Evolutionary conservation across 2,329 filamentous ascomycete genomes (phyloP).

Genomic region (Monilinia vaccinii-corymbosi): DNA sequence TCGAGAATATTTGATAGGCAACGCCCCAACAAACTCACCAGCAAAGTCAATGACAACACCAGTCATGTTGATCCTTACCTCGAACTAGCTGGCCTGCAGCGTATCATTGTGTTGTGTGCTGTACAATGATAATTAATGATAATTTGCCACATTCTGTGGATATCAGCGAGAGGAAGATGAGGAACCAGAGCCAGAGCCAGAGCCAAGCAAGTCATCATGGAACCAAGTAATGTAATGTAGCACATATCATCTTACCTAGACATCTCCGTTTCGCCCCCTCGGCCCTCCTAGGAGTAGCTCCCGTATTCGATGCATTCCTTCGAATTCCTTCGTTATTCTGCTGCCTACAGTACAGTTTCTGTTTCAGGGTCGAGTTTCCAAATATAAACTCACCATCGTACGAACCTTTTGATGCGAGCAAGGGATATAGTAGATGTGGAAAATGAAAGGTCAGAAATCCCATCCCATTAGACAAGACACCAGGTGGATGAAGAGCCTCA

Average conservation of each 20-base stretch:
- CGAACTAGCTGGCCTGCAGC: background rate
- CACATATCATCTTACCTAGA: background rate
- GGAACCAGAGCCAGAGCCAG: background rate
- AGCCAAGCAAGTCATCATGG: background rate
- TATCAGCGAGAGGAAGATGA: constrained; percentile 1
- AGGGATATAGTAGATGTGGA: background rate
- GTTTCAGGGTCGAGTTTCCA: background rate
- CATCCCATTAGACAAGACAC: background rate
- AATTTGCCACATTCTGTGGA: background rate
- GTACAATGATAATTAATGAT: background rate
- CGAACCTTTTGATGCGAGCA: constrained; percentile 4
- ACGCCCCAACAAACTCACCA: background rate
- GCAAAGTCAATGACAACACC: background rate
- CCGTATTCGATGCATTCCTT: constrained; percentile 5
- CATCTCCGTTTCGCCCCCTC: background rate
- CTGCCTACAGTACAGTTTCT: background rate
- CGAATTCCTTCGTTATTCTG: constrained; percentile 1
- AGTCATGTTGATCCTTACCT: background rate
- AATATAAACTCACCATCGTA: constrained; percentile 5
- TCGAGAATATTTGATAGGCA: background rate
- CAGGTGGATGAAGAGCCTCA: background rate
- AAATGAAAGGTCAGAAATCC: constrained; percentile 10
- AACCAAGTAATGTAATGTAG: constrained; percentile 1
- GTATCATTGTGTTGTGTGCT: background rate
- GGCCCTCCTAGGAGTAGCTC: background rate